phyloP scores from a whole-genome alignment of 495 filamentous ascomycete genomes.

The Podospora pseudopauciseta region DNA sequence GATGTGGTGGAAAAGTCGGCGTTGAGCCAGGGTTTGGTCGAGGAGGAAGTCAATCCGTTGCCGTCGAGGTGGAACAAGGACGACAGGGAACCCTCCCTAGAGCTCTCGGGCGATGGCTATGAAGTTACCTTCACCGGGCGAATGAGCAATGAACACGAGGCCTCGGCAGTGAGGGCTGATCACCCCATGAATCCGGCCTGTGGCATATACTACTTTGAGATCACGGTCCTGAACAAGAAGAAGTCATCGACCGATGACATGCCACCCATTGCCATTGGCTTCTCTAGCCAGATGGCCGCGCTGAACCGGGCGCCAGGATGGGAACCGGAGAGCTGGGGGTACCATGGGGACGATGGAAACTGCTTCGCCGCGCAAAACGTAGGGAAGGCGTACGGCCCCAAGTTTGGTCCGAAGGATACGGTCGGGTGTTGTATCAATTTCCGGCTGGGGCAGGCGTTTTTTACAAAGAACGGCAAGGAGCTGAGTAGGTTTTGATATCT shows the following conservation, averaged over 20 bases:
- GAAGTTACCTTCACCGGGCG: slow-evolving; percentile 69
- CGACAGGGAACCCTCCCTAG: slow-evolving; percentile 71
- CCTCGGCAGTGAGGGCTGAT: slow-evolving; percentile 79
- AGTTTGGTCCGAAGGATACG: slow-evolving; percentile 67
- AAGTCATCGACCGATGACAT: slow-evolving; percentile 64
- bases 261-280: slow-evolving; percentile 84
- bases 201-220: slow-evolving; percentile 96
- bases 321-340: slow-evolving; percentile 96
- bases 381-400: slow-evolving; percentile 73
- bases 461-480: slow-evolving; percentile 86
- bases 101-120: slow-evolving; percentile 68
- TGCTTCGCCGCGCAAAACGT: slow-evolving; percentile 70
- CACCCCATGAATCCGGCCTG: slow-evolving; percentile 87
- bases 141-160: slow-evolving; percentile 62
- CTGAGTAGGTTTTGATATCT: slow-evolving; percentile 52
- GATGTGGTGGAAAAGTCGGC: slow-evolving; percentile 81
- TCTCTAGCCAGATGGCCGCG: slow-evolving; percentile 68
- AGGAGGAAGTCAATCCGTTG: slow-evolving; percentile 60
- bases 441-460: slow-evolving; percentile 79
- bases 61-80: slow-evolving; percentile 78
- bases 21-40: slow-evolving; percentile 39
- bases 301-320: slow-evolving; percentile 86
- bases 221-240: slow-evolving; percentile 77
- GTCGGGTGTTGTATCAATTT: slow-evolving; percentile 96
- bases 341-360: slow-evolving; percentile 94